Evolutionary conservation across 805 yeast species (phyloP), one percentile per base, ranked within the genome.

Genomic region (Wickerhamiella dianesei): DNA sequence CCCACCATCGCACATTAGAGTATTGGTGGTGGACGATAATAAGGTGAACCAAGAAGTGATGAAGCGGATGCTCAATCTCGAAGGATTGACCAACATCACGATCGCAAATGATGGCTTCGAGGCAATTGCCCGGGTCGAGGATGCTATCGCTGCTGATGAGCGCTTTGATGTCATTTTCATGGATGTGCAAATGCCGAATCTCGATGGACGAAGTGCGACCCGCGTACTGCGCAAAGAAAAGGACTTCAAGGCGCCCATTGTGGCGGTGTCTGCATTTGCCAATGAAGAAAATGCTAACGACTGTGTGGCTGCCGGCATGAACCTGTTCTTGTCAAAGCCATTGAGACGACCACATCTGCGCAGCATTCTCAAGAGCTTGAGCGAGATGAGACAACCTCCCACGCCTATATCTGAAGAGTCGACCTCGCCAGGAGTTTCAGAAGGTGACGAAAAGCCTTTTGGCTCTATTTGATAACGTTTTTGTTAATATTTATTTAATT

Each of bases 161-260:
- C 48, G 48, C 22, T 86, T 71, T 60, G 89, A 85, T 60, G 64
- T 89, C 46, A 76, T 92, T 1, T 84, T 89, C 59, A 89, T 89
- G 98, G 98, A 89, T 63, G 94, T 89, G 44, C 96, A 89, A 64
- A 89, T 88, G 97, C 97, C 97, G 3, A 80, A 77, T 56, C 71
- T 87, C 54, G 96, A 89, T 61, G 98, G 98, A 2, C 66, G 88
- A 25, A 69, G 77, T 21, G 95, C 96, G 0, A 87, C 97, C 0
- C 76, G 69, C 50, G 70, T 74, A 57, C 81, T 89, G 35, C 70
- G 96, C 41, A 64, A 69, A 16, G 79, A 81, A 40, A 62, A 82
- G 50, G 66, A 72, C 3, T 83, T 74, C 58, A 59, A 60, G 1
- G 73, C 75, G 4, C 96, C 96, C 0, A 87, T 92, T 48, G 92